phyloP scores from a whole-genome alignment of 2,329 filamentous ascomycete species.

The Alternaria triticimaculans region DNA sequence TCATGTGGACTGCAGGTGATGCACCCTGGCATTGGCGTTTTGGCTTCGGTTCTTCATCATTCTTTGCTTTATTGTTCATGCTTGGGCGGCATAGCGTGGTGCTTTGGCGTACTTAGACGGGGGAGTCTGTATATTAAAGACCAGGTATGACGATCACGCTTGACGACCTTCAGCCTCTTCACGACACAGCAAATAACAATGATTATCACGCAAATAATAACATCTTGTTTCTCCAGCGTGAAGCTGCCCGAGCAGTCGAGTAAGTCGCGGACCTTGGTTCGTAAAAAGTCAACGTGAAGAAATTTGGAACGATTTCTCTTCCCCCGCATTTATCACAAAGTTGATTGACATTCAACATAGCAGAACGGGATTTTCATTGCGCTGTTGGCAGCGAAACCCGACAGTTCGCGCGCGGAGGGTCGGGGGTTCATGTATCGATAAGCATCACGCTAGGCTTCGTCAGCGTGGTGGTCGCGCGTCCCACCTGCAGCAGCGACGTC shows the following conservation, averaged over 20 bases:
- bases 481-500: constrained; percentile 23
- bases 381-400: background rate
- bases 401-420: background rate
- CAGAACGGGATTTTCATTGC: background rate
- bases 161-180: background rate
- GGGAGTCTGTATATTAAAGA: background rate
- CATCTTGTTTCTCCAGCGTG: background rate
- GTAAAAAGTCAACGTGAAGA: background rate
- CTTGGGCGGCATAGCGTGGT: constrained; percentile 27
- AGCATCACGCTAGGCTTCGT: constrained; percentile 22
- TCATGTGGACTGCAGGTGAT: background rate
- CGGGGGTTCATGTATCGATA: constrained; percentile 9
- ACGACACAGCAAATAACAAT: background rate
- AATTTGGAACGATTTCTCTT: background rate
- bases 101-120: constrained; percentile 14
- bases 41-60: background rate
- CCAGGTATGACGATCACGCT: background rate
- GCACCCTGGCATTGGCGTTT: constrained; percentile 1
- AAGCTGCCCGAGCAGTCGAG: background rate
- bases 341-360: background rate
- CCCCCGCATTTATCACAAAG: background rate
- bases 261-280: background rate
- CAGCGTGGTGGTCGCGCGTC: constrained; percentile 16
- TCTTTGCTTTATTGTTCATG: constrained; percentile 13
- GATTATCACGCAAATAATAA: background rate